Evolutionary conservation across 2,329 filamentous ascomycete species (phyloP).

Genomic region (Sclerotinia spermophila): DNA sequence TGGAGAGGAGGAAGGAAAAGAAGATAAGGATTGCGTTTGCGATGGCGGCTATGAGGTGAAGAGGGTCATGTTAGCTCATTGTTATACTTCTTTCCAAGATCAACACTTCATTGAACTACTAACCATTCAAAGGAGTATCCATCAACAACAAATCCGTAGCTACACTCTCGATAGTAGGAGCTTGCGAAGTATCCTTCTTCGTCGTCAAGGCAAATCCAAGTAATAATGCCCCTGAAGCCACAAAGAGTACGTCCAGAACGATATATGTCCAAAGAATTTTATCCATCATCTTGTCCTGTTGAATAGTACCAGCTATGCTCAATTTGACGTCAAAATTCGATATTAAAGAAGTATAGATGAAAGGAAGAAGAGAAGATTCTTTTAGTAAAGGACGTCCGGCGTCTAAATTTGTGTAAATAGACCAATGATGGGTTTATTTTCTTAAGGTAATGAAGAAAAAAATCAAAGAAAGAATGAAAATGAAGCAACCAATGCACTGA

Average conservation of each 20-base stretch:
- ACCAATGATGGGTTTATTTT: not conserved
- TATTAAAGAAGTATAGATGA: not conserved
- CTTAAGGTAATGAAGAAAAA: not conserved
- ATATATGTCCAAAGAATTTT: conserved; percentile 51
- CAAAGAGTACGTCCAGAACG: conserved; percentile 49
- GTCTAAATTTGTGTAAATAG: conserved; percentile 24
- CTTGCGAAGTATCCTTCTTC: conserved; percentile 41
- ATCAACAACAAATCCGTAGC: conserved; percentile 49
- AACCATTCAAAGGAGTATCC: conserved; percentile 52
- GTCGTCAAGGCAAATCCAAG: conserved; percentile 51
- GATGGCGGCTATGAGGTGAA: conserved; percentile 54
- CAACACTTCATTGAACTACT: conserved; percentile 25
- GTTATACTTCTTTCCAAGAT: not conserved
- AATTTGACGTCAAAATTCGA: not conserved
- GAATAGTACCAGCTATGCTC: conserved; percentile 17
- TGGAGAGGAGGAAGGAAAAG: conserved; percentile 62
- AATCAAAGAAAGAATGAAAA: not conserved
- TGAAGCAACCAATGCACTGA: not conserved
- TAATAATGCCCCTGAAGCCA: conserved; percentile 48
- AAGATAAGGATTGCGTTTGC: conserved; percentile 71
- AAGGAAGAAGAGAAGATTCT: not conserved
- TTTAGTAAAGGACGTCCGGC: conserved; percentile 34
- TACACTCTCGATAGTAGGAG: conserved; percentile 47
- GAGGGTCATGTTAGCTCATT: conserved; percentile 26
- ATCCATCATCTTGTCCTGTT: conserved; percentile 43